Evolutionary conservation across 352 stramenopile genomes (phyloP), one percentile per base, ranked within the genome.

Genomic region (Salisapilia sapeloensis): DNA sequence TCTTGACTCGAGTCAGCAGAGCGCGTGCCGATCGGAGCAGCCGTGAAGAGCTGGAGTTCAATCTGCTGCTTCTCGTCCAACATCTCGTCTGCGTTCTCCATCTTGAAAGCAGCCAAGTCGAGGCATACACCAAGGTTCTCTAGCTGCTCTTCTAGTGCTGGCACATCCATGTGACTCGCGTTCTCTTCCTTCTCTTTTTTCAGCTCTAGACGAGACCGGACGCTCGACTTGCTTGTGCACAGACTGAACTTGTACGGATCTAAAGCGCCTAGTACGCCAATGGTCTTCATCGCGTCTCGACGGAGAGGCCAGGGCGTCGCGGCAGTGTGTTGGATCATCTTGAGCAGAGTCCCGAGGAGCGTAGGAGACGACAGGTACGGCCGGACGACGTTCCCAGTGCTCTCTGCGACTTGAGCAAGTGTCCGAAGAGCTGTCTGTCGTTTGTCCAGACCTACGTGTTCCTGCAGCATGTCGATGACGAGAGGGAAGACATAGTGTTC

Each of bases 291-390:
- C 1, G 95, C 89, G 46, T 99, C 94, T 39, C 90, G 63, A 16
- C 92, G 55, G 11, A 99, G 53, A 6, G 74, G 60, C 92, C 92
- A 98, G 6, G 89, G 82, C 2, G 59, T 81, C 2, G 84, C 59
- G 0, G 71, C 72, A 10, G 65, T 94, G 35, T 94, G 89, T 18
- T 95, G 81, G 21, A 99, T 50, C 19, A 98, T 78, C 33, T 82
- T 81, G 10, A 97, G 56, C 26, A 99, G 57, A 28, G 97, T 89
- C 38, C 94, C 79, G 11, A 97, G 59, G 17, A 99, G 59, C 40
- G 94, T 90, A 0, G 94, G 93, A 29, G 96, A 97, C 23, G 91
- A 86, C 28, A 98, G 43, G 56, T 98, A 99, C 16, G 87, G 87
- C 10, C 66, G 82, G 5, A 98, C 74, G 6, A 97, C 90, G 38